A percentile compares a stretch with the other conserved stretches of the same genome.
Conservation (phyloP, 345 rosid genomes). For the Anastatica hierochuntica region DNA sequence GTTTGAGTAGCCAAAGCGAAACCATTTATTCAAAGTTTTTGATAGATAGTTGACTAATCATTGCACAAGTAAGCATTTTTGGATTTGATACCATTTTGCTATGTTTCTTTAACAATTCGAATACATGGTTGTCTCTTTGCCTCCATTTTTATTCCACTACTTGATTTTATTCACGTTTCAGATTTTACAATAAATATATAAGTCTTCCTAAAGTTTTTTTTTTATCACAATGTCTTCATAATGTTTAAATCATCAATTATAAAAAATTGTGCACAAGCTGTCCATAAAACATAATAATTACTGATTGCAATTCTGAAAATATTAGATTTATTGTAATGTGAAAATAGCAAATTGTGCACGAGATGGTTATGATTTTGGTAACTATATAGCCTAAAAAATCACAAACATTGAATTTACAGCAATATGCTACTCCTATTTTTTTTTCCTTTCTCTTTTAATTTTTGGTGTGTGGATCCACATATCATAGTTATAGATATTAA, state of each 20-base stretch:
- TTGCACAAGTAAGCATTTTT: slow-evolving; percentile 7
- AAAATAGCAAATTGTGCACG: too few species aligned
- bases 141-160: not conserved
- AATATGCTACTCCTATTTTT: not conserved
- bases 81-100: slow-evolving; percentile 9
- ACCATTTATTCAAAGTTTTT: too few species aligned
- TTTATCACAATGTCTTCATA: too few species aligned
- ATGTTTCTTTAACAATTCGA: not conserved
- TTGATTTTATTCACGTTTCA: not conserved
- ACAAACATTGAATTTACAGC: not conserved
- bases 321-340: too few species aligned
- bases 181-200: too few species aligned
- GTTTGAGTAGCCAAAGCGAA: slow-evolving; percentile 8
- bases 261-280: not conserved
- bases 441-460: too few species aligned
- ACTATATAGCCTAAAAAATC: too few species aligned
- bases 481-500: slow-evolving; percentile 2
- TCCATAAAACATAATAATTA: too few species aligned
- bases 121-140: not conserved
- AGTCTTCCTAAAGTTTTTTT: too few species aligned
- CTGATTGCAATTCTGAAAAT: too few species aligned
- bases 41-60: slow-evolving; percentile 20
- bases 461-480: slow-evolving; percentile 11
- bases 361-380: too few species aligned
- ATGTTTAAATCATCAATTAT: too few species aligned